Percentiles rank a stretch among this genome's conserved stretches.
phyloP scores from a whole-genome alignment of 768 basidiomycete species.

The Phlegmacium glaucopus region DNA sequence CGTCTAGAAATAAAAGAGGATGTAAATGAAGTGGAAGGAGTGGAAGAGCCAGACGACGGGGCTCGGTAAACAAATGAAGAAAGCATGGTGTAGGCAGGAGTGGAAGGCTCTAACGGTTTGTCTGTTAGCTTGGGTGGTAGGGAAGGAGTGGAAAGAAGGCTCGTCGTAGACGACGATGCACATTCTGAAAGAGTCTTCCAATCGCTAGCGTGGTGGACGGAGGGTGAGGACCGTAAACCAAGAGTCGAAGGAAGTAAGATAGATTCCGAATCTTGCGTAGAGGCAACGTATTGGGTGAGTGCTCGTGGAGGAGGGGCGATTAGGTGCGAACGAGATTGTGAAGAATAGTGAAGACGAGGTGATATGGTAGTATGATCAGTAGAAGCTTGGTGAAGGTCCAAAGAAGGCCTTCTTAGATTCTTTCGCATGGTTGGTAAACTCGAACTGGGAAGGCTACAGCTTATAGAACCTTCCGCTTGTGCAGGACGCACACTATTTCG shows the following conservation, averaged over 20 bases:
- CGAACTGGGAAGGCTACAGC: slow-evolving; percentile 22
- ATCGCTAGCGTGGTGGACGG: slow-evolving; percentile 20
- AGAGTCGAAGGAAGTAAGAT: slow-evolving; percentile 70
- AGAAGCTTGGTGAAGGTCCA: slow-evolving; percentile 32
- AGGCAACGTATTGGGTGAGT: slow-evolving; percentile 69
- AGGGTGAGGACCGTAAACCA: slow-evolving; percentile 48
- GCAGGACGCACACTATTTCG: slow-evolving; percentile 5
- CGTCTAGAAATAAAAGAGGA: slow-evolving; percentile 31
- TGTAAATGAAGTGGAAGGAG: slow-evolving; percentile 34
- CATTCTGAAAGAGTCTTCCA: slow-evolving; percentile 19
- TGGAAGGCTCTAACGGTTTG: slow-evolving; percentile 37
- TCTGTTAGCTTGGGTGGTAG: slow-evolving; percentile 35
- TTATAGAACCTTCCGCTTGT: slow-evolving; percentile 15
- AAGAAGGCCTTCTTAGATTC: slow-evolving; percentile 44
- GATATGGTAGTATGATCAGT: slow-evolving; percentile 8
- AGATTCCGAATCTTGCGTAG: slow-evolving; percentile 43
- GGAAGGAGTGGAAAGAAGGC: slow-evolving; percentile 23
- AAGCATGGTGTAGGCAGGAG: slow-evolving; percentile 61
- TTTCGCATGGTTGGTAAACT: slow-evolving; percentile 17
- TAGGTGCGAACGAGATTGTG: slow-evolving; percentile 49
- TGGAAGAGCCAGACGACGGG: slow-evolving; percentile 26
- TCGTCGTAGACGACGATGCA: slow-evolving; percentile 22
- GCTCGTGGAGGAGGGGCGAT: slow-evolving; percentile 72
- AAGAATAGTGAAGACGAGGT: slow-evolving; percentile 49
- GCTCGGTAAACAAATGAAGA: slow-evolving; percentile 49